These are phyloP conservation scores for Piper longum DNA, from an alignment of 164 flowering plant species.

Conservation along the genomic window DNA sequence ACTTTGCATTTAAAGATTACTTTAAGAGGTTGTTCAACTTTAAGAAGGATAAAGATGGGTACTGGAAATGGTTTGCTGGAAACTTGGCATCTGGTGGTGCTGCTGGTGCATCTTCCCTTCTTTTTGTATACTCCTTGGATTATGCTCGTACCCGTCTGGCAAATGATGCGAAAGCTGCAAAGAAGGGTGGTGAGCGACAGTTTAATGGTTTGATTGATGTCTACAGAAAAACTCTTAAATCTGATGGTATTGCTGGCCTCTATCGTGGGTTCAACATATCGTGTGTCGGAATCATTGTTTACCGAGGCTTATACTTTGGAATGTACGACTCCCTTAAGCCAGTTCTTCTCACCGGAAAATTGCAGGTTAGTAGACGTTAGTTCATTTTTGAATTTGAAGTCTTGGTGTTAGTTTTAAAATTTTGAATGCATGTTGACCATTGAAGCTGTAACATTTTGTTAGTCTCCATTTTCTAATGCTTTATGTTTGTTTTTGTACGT, in stretches of 20 bases:
- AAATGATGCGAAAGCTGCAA: conserved; percentile 73
- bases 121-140: conserved; percentile 73
- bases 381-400: background rate
- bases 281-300: conserved; percentile 67
- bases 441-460: too few relatives aligned
- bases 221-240: conserved; percentile 52
- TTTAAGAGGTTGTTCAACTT: conserved; percentile 71
- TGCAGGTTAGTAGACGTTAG: conserved; percentile 34
- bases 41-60: conserved; percentile 79
- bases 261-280: conserved; percentile 86
- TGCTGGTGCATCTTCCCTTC: conserved; percentile 76
- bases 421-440: background rate
- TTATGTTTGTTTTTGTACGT: background rate
- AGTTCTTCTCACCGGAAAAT: conserved; percentile 37
- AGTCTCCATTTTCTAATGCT: background rate
- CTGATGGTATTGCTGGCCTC: conserved; percentile 82
- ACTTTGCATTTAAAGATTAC: conserved; percentile 92
- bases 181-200: conserved; percentile 78
- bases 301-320: conserved; percentile 79
- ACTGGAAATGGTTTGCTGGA: conserved; percentile 80
- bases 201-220: conserved; percentile 76
- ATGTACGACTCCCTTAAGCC: conserved; percentile 86
- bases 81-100: conserved; percentile 87
- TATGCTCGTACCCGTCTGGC: conserved; percentile 78
- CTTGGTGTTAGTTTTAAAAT: background rate